Conservation (phyloP, 345 rosid species). For the Balakata baccata region DNA sequence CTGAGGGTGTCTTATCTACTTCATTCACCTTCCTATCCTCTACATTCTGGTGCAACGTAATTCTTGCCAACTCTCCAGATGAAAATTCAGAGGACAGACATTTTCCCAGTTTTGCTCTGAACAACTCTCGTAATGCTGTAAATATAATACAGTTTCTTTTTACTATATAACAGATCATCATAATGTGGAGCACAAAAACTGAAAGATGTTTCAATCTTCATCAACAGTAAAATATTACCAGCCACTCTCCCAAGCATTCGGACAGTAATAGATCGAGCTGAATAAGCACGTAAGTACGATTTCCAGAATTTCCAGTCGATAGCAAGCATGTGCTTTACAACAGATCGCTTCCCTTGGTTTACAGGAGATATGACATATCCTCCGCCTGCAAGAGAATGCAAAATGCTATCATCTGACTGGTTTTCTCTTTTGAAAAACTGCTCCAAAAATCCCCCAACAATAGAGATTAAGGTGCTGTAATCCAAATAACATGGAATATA, state of each 20-base stretch:
- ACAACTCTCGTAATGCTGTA: constrained; percentile 81
- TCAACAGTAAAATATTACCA: constrained; percentile 43
- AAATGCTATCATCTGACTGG: constrained; percentile 10
- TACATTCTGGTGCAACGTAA: constrained; percentile 38
- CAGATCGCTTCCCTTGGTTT: constrained; percentile 67
- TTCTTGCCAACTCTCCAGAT: constrained; percentile 59
- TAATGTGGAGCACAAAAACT: neutral
- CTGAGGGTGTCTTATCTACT: constrained; percentile 56
- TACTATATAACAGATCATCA: neutral
- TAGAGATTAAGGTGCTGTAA: neutral
- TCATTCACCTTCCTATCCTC: constrained; percentile 41
- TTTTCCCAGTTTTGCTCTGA: constrained; percentile 62
- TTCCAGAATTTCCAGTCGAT: constrained; percentile 94
- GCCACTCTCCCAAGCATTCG: constrained; percentile 89
- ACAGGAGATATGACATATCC: constrained; percentile 87
- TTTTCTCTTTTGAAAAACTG: neutral
- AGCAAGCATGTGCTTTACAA: constrained; percentile 96
- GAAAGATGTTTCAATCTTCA: constrained; percentile 9
- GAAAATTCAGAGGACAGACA: constrained; percentile 54
- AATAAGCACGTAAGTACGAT: constrained; percentile 64
- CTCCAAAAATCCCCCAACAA: neutral
- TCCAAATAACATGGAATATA: neutral
- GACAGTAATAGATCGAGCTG: constrained; percentile 72
- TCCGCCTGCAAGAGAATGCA: constrained; percentile 59
- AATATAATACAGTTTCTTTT: constrained; percentile 10